Evolutionary conservation across 1,139 yeast species (phyloP).

Genomic region (Pichia terricola): DNA sequence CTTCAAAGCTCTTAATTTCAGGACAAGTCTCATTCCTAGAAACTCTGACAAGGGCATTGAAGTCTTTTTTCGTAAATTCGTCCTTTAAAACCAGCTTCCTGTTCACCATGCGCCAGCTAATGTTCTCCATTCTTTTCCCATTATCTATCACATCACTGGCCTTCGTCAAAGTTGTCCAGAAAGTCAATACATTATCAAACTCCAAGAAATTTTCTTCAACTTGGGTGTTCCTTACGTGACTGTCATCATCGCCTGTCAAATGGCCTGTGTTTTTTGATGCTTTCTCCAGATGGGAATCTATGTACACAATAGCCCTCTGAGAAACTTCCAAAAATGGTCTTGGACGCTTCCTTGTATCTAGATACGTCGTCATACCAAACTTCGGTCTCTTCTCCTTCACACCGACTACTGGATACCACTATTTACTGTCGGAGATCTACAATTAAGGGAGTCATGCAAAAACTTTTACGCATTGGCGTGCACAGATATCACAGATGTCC

Average conservation of each 20-base stretch:
- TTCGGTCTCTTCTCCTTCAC: no score
- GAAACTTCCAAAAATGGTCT: conserved; percentile 30
- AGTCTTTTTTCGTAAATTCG: conserved; percentile 18
- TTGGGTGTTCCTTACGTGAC: neutral
- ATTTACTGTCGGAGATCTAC: no score
- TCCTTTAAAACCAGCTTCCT: conserved; percentile 28
- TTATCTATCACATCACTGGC: conserved; percentile 41
- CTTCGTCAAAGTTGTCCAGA: conserved; percentile 47
- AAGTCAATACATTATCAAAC: conserved; percentile 34
- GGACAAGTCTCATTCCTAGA: conserved; percentile 13
- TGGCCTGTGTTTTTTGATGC: conserved; percentile 2
- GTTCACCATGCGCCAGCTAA: conserved; percentile 51
- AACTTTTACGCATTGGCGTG: no score
- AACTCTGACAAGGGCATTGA: conserved; percentile 20
- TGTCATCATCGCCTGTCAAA: neutral
- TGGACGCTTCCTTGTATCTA: conserved; percentile 17
- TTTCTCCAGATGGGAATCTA: conserved; percentile 9
- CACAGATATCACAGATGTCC: no score
- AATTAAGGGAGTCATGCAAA: no score
- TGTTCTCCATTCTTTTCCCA: conserved; percentile 47
- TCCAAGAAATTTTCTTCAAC: conserved; percentile 18
- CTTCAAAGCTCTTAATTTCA: conserved; percentile 10
- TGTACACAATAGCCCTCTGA: conserved; percentile 22
- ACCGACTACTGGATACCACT: no score
- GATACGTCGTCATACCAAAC: conserved; percentile 5